A percentile compares a stretch with the other conserved stretches of the same genome.
These are phyloP conservation scores for Magnolia changhungtana DNA, from an alignment of 164 flowering plant genomes.

Conservation along the genomic window DNA sequence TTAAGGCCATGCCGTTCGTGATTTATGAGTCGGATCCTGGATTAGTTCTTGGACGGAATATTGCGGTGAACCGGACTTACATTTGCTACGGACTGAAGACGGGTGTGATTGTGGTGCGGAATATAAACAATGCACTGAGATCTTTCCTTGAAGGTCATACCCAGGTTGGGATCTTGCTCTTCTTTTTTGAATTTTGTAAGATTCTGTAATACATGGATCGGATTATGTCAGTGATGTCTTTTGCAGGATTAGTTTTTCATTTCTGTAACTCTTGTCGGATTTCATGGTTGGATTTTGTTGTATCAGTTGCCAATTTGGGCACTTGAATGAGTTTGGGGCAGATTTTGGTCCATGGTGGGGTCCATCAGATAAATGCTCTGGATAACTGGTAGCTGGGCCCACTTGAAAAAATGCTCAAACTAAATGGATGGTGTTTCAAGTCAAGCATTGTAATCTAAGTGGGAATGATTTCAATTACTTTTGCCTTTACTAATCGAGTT, in stretches of 20 bases:
- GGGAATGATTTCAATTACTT: too few species aligned
- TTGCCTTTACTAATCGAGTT: too few species aligned
- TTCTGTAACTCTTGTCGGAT: too few species aligned
- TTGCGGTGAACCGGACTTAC: slow-evolving; percentile 78
- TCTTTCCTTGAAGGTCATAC: slow-evolving; percentile 71
- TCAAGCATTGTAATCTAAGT: too few species aligned
- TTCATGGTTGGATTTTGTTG: too few species aligned
- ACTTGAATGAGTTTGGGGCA: too few species aligned
- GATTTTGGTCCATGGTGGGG: background rate
- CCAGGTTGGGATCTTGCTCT: slow-evolving; percentile 44
- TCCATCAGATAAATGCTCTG: background rate
- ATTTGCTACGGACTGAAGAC: slow-evolving; percentile 86
- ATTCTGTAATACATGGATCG: background rate
- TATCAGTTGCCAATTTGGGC: too few species aligned
- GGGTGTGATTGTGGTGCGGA: slow-evolving; percentile 81
- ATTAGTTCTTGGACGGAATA: slow-evolving; percentile 76
- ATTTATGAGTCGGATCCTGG: slow-evolving; percentile 88
- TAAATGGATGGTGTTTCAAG: too few species aligned
- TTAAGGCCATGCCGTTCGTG: slow-evolving; percentile 93
- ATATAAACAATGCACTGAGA: slow-evolving; percentile 79
- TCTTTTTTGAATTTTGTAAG: background rate
- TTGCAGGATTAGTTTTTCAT: too few species aligned
- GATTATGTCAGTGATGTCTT: too few species aligned
- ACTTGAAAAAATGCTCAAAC: too few species aligned
- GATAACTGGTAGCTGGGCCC: background rate